These are phyloP conservation scores for Pseudogymnoascus sp. DNA, from an alignment of 2,329 filamentous ascomycete genomes.

Conservation along the genomic window DNA sequence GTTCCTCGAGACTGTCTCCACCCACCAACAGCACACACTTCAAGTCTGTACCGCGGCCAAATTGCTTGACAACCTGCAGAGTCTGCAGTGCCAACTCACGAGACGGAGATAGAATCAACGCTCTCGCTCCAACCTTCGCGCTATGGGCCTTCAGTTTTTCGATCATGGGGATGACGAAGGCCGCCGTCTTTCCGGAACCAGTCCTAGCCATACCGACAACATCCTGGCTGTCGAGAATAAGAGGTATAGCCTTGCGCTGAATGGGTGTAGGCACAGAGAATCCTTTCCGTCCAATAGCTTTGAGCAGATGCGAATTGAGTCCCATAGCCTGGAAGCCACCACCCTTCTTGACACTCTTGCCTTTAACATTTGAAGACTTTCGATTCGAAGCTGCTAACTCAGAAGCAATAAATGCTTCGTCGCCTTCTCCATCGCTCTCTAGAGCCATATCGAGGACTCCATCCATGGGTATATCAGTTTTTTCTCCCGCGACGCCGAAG, in stretches of 20 bases:
- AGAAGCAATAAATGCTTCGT: slow-evolving; percentile 86
- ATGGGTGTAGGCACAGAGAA: slow-evolving; percentile 96
- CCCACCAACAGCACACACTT: slow-evolving; percentile 87
- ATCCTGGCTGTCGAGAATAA: slow-evolving; percentile 84
- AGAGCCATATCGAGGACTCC: slow-evolving; percentile 50
- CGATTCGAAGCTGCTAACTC: slow-evolving; percentile 82
- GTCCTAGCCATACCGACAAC: slow-evolving; percentile 99
- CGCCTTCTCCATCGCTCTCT: slow-evolving; percentile 57
- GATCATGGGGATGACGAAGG: slow-evolving; percentile 98
- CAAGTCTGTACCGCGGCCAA: slow-evolving; percentile 83
- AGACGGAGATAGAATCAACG: slow-evolving; percentile 83
- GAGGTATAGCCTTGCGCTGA: slow-evolving; percentile 90
- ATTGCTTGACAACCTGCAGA: slow-evolving; percentile 91
- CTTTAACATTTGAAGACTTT: slow-evolving; percentile 75
- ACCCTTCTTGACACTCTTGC: slow-evolving; percentile 84
- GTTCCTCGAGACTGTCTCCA: slow-evolving; percentile 91
- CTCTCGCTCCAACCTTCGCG: slow-evolving; percentile 76
- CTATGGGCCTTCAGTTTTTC: slow-evolving; percentile 87
- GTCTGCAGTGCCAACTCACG: slow-evolving; percentile 93
- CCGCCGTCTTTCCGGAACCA: slow-evolving; percentile 97
- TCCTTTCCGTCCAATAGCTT: slow-evolving; percentile 87
- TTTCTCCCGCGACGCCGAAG: slow-evolving; percentile 28
- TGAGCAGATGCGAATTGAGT: slow-evolving; percentile 74
- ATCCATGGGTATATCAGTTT: slow-evolving; percentile 22
- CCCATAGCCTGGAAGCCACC: slow-evolving; percentile 97